Evolutionary conservation across 805 yeast species (phyloP), one percentile per base, ranked within the genome.

Genomic region (Lipomyces kockii): DNA sequence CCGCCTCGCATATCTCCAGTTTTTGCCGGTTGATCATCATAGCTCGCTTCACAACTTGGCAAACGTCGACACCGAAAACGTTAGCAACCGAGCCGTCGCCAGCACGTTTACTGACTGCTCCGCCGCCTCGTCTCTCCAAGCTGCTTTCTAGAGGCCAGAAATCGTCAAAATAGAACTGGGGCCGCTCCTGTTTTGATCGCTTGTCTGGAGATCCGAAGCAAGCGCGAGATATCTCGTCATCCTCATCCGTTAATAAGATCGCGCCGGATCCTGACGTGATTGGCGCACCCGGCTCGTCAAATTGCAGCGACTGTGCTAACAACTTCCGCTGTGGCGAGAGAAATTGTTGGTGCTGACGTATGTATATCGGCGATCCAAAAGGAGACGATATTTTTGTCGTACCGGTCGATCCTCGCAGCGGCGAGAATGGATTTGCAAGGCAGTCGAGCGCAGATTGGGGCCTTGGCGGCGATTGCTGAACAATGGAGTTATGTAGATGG

Each of bases 51-150:
- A 83, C 81, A 29, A 83, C 84, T 53, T 84, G 80, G 69, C 84
- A 83, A 43, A 85, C 79, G 74, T 86, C 89, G 59, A 86, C 87
- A 9, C 89, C 89, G 76, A 85, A 85, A 52, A 85, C 81, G 74
- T 86, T 87, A 59, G 82, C 80, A 14, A 80, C 80, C 3, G 79
- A 72, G 39, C 75, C 74, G 46, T 68, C 69, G 32, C 20, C 34
- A 7, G 29, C 35, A 20, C 54, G 37, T 14, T 32, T 68, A 58
- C 55, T 71, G 71, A 2, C 54, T 8, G 9, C 25, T 35, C 49
- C 57, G 49, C 14, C 11, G 56, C 62, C 35, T 25, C 34, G 60
- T 34, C 54, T 25, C 51, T 70, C 66, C 37, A 65, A 66, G 27
- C 65, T 74, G 27, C 69, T 53, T 17, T 64, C 67, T 25, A 43